Evolutionary conservation across 2,329 filamentous ascomycete species (phyloP).

Genomic region (Fusarium phyllophilum): DNA sequence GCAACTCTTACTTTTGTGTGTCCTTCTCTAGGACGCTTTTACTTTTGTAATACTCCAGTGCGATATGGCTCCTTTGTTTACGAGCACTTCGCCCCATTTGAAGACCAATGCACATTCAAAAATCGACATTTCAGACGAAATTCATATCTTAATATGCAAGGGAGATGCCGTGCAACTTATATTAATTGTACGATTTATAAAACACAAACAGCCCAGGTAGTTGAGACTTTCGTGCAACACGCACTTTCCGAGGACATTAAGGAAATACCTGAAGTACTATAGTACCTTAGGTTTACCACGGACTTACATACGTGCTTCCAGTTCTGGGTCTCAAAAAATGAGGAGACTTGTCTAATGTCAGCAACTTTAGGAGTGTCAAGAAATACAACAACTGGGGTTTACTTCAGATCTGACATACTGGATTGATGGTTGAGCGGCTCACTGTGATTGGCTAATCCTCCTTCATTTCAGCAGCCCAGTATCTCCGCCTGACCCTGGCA

Average conservation of each 20-base stretch:
- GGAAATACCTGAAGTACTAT: neutral
- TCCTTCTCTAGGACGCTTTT: neutral
- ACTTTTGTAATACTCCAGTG: neutral
- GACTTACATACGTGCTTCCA: neutral
- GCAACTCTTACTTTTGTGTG: neutral
- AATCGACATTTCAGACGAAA: neutral
- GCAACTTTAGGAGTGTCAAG: neutral
- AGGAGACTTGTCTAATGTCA: neutral
- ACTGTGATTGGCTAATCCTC: constrained; percentile 7
- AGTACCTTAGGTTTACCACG: neutral
- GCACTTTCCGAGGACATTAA: neutral
- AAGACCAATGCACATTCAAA: no score
- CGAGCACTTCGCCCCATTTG: neutral
- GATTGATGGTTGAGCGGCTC: neutral
- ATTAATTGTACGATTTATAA: neutral
- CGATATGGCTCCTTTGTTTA: neutral
- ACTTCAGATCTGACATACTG: neutral
- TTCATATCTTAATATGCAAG: neutral
- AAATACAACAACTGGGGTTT: neutral
- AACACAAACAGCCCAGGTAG: no score
- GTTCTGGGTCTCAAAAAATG: neutral
- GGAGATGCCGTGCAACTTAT: neutral
- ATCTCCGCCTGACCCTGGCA: constrained; percentile 36
- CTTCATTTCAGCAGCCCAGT: neutral
- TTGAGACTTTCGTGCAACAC: neutral